Evolutionary conservation across 345 rosid species (phyloP), one percentile per base, ranked within the genome.

Genomic region (Bruguiera sexangula): DNA sequence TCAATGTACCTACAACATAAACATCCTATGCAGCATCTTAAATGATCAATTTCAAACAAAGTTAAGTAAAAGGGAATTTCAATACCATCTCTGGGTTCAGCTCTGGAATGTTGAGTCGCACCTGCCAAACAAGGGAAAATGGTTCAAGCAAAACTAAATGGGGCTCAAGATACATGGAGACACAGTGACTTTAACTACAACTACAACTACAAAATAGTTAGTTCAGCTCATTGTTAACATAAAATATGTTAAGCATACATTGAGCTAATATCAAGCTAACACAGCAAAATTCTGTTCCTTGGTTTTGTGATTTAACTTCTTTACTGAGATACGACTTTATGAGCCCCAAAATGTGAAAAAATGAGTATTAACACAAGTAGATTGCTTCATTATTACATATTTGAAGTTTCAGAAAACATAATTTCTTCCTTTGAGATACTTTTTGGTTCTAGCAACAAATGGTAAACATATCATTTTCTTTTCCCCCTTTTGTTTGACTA

Each of bases 11-110:
- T 80, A 91, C 91, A 72, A 93, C 85, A 82, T 89, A 93, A 77
- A 94, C 98, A 77, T 93, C 98, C 98, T 90, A 90, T 56, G 43
- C 68, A 85, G 71, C 56, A 76, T 24, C 79, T 73, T 22, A 80
- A 0, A 63, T 55, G 60, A 65, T 66, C 58, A 67, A 70, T 50
- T 68, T 67, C 51, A 63, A 4, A 32, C 53, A 70, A 56, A 69
- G 51, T 62, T 4, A 61, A 31, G 34, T 63, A 16, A 10, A 50
- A 60, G 57, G 3, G 4, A 51, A 69, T 51, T 51, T 20, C 21
- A 80, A 73, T 55, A 93, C 98, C 98, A 91, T 93, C 84, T 91
- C 97, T 5, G 97, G 97, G 69, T 93, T 91, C 69, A 91, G 82
- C 85, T 91, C 96, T 53, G 97, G 97, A 68, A 89, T 93, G 68